Evolutionary conservation across 2,329 filamentous ascomycete species (phyloP).

Genomic region (Blastomyces gilchristii): DNA sequence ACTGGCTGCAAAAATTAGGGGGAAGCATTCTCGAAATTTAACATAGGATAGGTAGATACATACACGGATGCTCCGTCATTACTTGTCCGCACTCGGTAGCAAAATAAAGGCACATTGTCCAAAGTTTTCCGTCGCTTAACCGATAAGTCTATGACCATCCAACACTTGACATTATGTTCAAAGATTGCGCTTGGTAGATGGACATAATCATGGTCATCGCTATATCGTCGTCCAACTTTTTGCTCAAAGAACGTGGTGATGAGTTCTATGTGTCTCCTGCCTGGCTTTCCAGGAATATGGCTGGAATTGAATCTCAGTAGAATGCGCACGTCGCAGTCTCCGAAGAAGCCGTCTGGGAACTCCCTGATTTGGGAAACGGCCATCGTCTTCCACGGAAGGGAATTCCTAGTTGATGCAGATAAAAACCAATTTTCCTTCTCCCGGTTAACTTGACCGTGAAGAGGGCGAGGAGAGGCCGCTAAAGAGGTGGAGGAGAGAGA

Average conservation of each 20-base stretch:
- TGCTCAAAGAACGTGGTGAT: background rate
- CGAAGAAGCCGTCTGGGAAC: background rate
- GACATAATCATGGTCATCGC: background rate
- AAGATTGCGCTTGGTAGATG: background rate
- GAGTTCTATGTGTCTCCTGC: background rate
- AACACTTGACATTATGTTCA: background rate
- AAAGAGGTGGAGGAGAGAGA: no score
- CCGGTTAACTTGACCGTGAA: no score
- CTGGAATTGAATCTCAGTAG: background rate
- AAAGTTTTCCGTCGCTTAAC: background rate
- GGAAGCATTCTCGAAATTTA: background rate
- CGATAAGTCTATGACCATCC: background rate
- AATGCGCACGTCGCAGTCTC: background rate
- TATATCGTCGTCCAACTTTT: background rate
- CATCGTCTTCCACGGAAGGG: background rate
- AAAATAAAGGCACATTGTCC: background rate
- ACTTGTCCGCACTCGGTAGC: background rate
- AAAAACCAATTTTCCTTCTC: no score
- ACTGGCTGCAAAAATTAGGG: background rate
- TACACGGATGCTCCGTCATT: background rate
- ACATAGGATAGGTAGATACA: background rate
- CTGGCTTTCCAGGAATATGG: background rate
- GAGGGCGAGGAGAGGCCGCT: no score
- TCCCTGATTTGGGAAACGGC: background rate
- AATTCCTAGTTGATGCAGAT: no score